Percentiles rank a stretch among this genome's conserved stretches.
Conservation (phyloP, 371 early-diverging fungal species). For the Mucor irregularis region DNA sequence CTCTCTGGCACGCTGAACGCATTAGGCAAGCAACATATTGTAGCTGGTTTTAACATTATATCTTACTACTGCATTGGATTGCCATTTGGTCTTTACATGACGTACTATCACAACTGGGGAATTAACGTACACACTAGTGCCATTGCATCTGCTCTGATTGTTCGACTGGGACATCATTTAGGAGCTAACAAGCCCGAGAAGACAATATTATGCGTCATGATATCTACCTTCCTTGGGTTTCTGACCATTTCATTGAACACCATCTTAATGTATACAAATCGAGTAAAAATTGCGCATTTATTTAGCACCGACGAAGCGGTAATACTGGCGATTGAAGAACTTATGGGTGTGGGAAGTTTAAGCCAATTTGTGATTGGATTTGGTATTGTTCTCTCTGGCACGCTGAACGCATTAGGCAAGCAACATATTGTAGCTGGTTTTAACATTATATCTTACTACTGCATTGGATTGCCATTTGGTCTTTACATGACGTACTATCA, state of each 20-base stretch:
- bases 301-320: constrained; percentile 58
- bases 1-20: constrained; percentile 40
- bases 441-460: constrained; percentile 36
- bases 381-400: constrained; percentile 34
- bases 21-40: constrained; percentile 39
- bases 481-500: constrained; percentile 30
- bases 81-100: constrained; percentile 41
- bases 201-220: constrained; percentile 21
- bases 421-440: constrained; percentile 39
- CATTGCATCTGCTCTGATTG: constrained; percentile 30
- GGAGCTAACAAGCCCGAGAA: constrained; percentile 34
- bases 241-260: constrained; percentile 23
- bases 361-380: constrained; percentile 63
- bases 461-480: constrained; percentile 41
- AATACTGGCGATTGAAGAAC: constrained; percentile 38
- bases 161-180: constrained; percentile 42
- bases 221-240: constrained; percentile 19
- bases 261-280: constrained; percentile 19
- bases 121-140: constrained; percentile 27
- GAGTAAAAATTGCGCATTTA: constrained; percentile 28
- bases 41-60: constrained; percentile 34
- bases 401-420: constrained; percentile 40
- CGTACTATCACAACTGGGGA: constrained; percentile 28
- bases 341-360: constrained; percentile 74
- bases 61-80: constrained; percentile 39